phyloP scores from a whole-genome alignment of 2,329 filamentous ascomycete species.

The Septoria petroselini region DNA sequence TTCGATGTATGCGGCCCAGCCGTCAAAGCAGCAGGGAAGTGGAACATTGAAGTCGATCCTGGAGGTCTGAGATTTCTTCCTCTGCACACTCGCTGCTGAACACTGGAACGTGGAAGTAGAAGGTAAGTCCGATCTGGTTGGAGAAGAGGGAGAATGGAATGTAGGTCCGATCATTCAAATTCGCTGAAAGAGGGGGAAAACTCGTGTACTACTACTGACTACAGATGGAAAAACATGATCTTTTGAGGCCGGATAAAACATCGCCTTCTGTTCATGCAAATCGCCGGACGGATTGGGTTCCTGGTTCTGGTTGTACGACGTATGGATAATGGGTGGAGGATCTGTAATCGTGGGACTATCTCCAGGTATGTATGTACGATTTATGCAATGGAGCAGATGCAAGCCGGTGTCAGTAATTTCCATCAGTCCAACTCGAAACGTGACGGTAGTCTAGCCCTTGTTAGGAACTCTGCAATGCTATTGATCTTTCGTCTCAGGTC shows the following conservation, averaged over 20 bases:
- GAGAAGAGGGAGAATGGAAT: not conserved
- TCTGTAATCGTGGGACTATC: not conserved
- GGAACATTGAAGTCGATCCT: slow-evolving; percentile 1
- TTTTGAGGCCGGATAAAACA: not conserved
- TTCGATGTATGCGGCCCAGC: slow-evolving; percentile 4
- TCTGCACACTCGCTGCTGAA: too few species aligned
- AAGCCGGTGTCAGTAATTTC: too few species aligned
- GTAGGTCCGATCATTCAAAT: slow-evolving; percentile 1
- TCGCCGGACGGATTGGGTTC: slow-evolving; percentile 10
- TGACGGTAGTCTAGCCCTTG: too few species aligned
- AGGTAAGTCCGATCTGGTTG: not conserved
- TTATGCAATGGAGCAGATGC: too few species aligned
- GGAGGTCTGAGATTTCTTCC: not conserved
- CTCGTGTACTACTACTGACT: not conserved
- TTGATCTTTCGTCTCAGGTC: too few species aligned
- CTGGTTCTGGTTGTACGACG: slow-evolving; percentile 2
- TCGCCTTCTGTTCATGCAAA: not conserved
- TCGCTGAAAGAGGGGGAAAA: not conserved
- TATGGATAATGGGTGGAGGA: not conserved
- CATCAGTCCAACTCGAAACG: too few species aligned
- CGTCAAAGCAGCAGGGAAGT: not conserved
- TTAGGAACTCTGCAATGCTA: too few species aligned
- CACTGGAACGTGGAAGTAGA: too few species aligned
- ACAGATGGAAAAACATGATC: not conserved
- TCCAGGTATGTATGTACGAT: too few species aligned